Conservation (phyloP, 768 basidiomycete species). For the Tylopilus vinaceipallidus region DNA sequence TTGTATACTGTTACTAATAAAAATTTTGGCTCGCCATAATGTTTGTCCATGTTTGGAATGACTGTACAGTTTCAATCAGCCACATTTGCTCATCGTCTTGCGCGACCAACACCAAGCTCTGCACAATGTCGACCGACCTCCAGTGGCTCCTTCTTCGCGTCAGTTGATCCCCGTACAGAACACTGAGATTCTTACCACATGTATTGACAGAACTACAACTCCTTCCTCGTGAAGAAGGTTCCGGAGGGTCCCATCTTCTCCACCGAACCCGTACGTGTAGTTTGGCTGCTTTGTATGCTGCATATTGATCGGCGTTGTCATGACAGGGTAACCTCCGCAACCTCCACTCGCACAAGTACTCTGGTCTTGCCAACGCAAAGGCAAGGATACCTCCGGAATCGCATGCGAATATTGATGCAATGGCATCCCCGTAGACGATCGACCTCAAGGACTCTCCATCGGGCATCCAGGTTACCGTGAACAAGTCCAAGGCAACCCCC, state of each 20-base stretch:
- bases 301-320: slow-evolving; percentile 5
- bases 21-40: no score
- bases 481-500: slow-evolving; percentile 60
- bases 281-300: not conserved
- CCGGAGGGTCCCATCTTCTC: slow-evolving; percentile 78
- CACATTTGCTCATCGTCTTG: slow-evolving; percentile 23
- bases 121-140: slow-evolving; percentile 84
- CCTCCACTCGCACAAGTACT: slow-evolving; percentile 90
- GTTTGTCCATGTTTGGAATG: slow-evolving; percentile 28
- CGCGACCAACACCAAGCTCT: slow-evolving; percentile 12
- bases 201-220: slow-evolving; percentile 68
- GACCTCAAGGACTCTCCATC: slow-evolving; percentile 54
- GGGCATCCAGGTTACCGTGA: slow-evolving; percentile 60
- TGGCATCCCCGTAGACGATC: slow-evolving; percentile 52
- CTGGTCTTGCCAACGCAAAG: slow-evolving; percentile 84
- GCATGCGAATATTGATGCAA: not conserved
- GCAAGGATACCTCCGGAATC: slow-evolving; percentile 34
- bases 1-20: no score
- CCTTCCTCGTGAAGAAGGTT: slow-evolving; percentile 79
- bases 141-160: slow-evolving; percentile 93
- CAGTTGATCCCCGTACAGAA: not conserved
- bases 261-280: slow-evolving; percentile 67
- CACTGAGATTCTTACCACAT: not conserved
- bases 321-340: slow-evolving; percentile 80
- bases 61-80: slow-evolving; percentile 36